A percentile compares a stretch with the other conserved stretches of the same genome.
Conservation (phyloP, 2,329 filamentous ascomycete species). For the Penicillium decumbens region DNA sequence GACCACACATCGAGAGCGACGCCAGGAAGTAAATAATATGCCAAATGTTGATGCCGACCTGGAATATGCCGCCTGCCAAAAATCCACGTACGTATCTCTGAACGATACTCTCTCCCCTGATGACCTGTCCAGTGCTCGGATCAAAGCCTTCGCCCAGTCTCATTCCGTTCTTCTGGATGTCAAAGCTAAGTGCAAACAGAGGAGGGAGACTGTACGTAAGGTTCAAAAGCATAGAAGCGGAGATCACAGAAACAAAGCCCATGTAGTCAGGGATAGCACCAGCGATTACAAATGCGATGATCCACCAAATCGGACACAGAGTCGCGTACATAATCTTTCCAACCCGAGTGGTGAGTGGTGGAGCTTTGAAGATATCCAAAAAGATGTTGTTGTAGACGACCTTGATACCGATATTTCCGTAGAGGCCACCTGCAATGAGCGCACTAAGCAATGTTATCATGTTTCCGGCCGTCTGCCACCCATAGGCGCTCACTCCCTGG, state of each 20-base stretch:
- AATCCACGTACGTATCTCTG: constrained; percentile 22
- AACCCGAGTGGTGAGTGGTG: constrained; percentile 34
- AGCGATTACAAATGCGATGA: constrained; percentile 42
- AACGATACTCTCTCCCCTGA: constrained; percentile 5
- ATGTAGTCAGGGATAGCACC: constrained; percentile 44
- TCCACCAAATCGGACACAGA: constrained; percentile 44
- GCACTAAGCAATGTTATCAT: constrained; percentile 26
- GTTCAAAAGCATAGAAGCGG: constrained; percentile 44
- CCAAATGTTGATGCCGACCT: constrained; percentile 25
- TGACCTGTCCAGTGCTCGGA: constrained; percentile 17
- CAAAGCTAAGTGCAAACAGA: constrained; percentile 27
- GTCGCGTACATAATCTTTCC: constrained; percentile 41
- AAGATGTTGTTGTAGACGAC: constrained; percentile 46
- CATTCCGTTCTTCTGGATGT: constrained; percentile 27
- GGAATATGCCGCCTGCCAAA: constrained; percentile 18
- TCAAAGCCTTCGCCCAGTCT: constrained; percentile 24
- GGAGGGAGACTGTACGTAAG: constrained; percentile 49
- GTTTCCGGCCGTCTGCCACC: constrained; percentile 32
- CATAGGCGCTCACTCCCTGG: constrained; percentile 30
- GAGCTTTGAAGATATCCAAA: constrained; percentile 40
- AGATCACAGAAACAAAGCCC: constrained; percentile 38
- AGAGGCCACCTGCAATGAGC: constrained; percentile 37
- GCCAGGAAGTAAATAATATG: constrained; percentile 25
- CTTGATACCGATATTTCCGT: constrained; percentile 43
- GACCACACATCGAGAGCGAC: constrained; percentile 22